A percentile compares a stretch with the other conserved stretches of the same genome.
These are phyloP conservation scores for Macrocybe sp. DNA, from an alignment of 1,284 basidiomycete species.

Conservation along the genomic window DNA sequence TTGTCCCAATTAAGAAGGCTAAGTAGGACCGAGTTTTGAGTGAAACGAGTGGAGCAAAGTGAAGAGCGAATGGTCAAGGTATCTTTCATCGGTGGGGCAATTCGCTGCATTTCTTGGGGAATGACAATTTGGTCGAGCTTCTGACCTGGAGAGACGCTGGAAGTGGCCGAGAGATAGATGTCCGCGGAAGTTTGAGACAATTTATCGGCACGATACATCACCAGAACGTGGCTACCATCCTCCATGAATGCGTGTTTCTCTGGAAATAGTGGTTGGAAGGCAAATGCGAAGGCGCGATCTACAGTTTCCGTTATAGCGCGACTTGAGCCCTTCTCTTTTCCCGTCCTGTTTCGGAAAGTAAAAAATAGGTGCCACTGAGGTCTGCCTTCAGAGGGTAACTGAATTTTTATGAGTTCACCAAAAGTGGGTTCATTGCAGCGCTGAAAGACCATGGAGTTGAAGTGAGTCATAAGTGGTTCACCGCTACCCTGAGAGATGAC, in stretches of 20 bases:
- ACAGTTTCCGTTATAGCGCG: slow-evolving; percentile 33
- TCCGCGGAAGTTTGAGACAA: slow-evolving; percentile 56
- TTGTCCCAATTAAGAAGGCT: slow-evolving; percentile 84
- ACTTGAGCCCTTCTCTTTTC: slow-evolving; percentile 39
- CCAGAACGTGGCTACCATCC: slow-evolving; percentile 85
- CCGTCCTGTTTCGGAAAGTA: slow-evolving; percentile 81
- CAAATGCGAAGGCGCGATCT: slow-evolving; percentile 89
- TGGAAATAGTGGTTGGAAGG: slow-evolving; percentile 85
- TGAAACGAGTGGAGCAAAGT: slow-evolving; percentile 89
- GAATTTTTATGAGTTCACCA: slow-evolving; percentile 90
- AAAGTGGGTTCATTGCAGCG: slow-evolving; percentile 85
- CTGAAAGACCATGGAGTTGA: slow-evolving; percentile 87
- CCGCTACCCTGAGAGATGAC: slow-evolving; percentile 84
- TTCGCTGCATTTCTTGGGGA: slow-evolving; percentile 58
- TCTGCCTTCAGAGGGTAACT: slow-evolving; percentile 64
- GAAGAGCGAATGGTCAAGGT: slow-evolving; percentile 82
- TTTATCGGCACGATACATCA: slow-evolving; percentile 80
- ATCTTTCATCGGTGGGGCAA: slow-evolving; percentile 72
- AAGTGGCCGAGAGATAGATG: slow-evolving; percentile 67
- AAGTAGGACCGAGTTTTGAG: slow-evolving; percentile 86
- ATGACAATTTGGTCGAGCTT: slow-evolving; percentile 55
- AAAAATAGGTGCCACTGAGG: slow-evolving; percentile 92
- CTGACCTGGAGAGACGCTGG: slow-evolving; percentile 50
- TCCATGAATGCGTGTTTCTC: slow-evolving; percentile 79
- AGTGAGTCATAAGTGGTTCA: slow-evolving; percentile 75